Conservation (phyloP, 169 alveolate species). For the Cyclospora cayetanensis region DNA sequence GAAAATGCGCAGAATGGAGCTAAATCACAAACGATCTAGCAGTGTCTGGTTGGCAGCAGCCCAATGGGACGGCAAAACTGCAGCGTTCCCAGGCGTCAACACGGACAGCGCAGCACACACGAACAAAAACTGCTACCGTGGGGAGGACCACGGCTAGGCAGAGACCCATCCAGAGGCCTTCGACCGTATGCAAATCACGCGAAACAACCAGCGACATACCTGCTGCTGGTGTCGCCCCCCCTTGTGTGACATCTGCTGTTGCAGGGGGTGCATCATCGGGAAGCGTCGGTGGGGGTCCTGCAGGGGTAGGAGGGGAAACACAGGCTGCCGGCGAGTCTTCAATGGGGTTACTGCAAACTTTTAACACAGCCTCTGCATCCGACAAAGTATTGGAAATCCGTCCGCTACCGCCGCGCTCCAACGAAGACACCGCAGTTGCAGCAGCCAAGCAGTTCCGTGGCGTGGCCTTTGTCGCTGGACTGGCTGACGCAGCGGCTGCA, state of each 20-base stretch:
- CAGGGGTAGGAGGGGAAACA: conserved; percentile 67
- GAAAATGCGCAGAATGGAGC: not conserved
- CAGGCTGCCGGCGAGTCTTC: conserved; percentile 36
- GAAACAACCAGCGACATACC: conserved; percentile 64
- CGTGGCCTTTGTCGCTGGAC: not conserved
- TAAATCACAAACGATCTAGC: not conserved
- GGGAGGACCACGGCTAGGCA: conserved; percentile 10
- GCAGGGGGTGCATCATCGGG: conserved; percentile 64
- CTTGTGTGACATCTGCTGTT: conserved; percentile 42
- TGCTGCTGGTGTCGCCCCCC: conserved; percentile 66
- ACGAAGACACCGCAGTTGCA: conserved; percentile 2
- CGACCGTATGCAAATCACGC: conserved; percentile 4
- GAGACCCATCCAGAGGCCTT: conserved; percentile 28
- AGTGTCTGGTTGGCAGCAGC: not conserved
- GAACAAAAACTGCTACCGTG: not conserved
- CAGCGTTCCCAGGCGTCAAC: not conserved
- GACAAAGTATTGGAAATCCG: conserved; percentile 4
- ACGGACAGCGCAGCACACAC: conserved; percentile 30
- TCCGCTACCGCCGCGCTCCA: conserved; percentile 29
- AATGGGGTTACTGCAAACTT: conserved; percentile 18
- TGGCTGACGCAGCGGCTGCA: conserved; percentile 34
- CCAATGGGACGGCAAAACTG: conserved; percentile 41
- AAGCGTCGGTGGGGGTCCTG: conserved; percentile 68
- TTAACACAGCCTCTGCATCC: conserved; percentile 43
- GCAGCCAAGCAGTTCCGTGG: conserved; percentile 39